Percentiles rank a stretch among this genome's conserved stretches.
Evolutionary conservation across 176 grass and related monocot species (phyloP).

Genomic region (Guadua angustifolia): DNA sequence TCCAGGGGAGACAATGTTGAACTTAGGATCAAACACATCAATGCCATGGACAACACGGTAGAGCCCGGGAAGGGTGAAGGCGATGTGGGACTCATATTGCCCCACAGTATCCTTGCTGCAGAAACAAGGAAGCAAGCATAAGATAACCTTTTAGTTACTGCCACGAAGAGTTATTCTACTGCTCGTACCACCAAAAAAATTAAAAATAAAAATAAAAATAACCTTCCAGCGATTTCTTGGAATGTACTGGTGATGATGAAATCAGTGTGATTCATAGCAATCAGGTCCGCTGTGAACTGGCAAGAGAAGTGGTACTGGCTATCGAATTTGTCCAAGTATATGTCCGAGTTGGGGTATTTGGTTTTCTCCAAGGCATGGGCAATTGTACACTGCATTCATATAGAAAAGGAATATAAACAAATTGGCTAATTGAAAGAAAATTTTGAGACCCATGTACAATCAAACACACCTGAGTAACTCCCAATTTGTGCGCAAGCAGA

Average conservation of each 20-base stretch:
- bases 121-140: conserved; percentile 35
- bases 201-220: background rate
- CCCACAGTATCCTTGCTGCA: conserved; percentile 92
- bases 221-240: conserved; percentile 99
- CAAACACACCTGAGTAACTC: conserved; percentile 80
- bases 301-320: conserved; percentile 95
- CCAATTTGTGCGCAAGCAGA: conserved; percentile 86
- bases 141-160: conserved; percentile 26
- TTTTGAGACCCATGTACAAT: background rate
- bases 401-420: conserved; percentile 23
- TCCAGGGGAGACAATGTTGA: conserved; percentile 98
- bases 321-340: conserved; percentile 94
- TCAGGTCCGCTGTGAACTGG: conserved; percentile 95
- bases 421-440: background rate
- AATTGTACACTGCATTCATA: conserved; percentile 76
- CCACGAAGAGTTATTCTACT: background rate
- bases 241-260: conserved; percentile 99
- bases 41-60: conserved; percentile 98
- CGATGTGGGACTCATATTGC: conserved; percentile 90
- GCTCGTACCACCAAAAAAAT: too few species aligned
- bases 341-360: conserved; percentile 94
- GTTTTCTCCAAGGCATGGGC: conserved; percentile 99
- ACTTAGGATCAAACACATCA: conserved; percentile 95
- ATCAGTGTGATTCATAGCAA: conserved; percentile 95
- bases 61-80: conserved; percentile 90